phyloP scores from a whole-genome alignment of 805 yeast genomes.

The Helenozyma rhizophorensis region DNA sequence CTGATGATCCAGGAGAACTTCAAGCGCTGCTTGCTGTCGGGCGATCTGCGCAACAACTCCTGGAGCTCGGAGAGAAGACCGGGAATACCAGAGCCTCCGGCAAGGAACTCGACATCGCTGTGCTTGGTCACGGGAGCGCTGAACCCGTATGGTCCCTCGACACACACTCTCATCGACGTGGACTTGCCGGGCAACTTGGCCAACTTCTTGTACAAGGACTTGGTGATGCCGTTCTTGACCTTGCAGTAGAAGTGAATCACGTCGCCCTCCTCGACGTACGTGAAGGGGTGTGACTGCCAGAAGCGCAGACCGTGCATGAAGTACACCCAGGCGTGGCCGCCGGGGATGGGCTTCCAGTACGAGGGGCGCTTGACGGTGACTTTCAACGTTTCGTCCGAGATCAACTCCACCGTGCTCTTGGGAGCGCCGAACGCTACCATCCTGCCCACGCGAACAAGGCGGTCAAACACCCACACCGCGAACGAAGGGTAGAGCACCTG shows the following conservation, averaged over 20 bases:
- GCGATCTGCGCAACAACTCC: background rate
- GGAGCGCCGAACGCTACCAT: slow-evolving; percentile 33
- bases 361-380: slow-evolving; percentile 46
- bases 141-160: slow-evolving; percentile 73
- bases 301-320: slow-evolving; percentile 48
- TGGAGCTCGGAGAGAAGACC: slow-evolving; percentile 43
- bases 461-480: slow-evolving; percentile 58
- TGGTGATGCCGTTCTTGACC: slow-evolving; percentile 36
- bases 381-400: slow-evolving; percentile 43
- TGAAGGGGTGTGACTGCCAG: slow-evolving; percentile 72
- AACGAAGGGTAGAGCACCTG: slow-evolving; percentile 45
- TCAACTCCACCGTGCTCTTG: slow-evolving; percentile 28
- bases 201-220: slow-evolving; percentile 25
- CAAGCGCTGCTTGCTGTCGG: slow-evolving; percentile 9
- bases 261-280: slow-evolving; percentile 12
- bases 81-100: slow-evolving; percentile 77
- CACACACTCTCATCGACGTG: slow-evolving; percentile 25
- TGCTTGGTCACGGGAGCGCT: slow-evolving; percentile 45
- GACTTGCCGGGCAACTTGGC: slow-evolving; percentile 24
- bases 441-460: slow-evolving; percentile 30
- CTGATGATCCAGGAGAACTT: slow-evolving; percentile 26
- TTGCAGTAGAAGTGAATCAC: slow-evolving; percentile 29
- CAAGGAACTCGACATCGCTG: slow-evolving; percentile 53
- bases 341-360: slow-evolving; percentile 49
- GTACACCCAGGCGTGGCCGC: slow-evolving; percentile 54